A percentile compares a stretch with the other conserved stretches of the same genome.
These are phyloP conservation scores for Pyricularia pennisetigena DNA, from an alignment of 2,329 filamentous ascomycete species.

Conservation along the genomic window DNA sequence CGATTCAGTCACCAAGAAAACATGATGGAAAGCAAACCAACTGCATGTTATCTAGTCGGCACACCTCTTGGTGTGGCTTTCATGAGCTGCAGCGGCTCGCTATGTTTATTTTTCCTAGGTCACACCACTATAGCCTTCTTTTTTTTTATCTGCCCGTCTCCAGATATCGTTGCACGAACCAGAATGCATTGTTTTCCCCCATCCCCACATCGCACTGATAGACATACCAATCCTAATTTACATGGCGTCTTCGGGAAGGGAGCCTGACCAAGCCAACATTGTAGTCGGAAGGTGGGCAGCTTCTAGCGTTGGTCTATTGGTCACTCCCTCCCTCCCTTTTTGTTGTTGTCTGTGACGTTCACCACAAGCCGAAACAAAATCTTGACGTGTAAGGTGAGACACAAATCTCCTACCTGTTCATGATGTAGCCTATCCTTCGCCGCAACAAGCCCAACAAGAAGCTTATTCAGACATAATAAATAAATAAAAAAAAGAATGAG, in stretches of 20 bases:
- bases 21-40: neutral
- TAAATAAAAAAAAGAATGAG: too few relatives aligned
- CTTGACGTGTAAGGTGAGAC: neutral
- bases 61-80: neutral
- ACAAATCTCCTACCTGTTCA: too few relatives aligned
- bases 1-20: neutral
- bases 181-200: neutral
- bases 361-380: neutral
- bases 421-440: neutral
- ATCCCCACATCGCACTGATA: neutral
- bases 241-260: neutral
- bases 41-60: neutral
- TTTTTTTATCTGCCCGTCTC: neutral
- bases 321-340: too few relatives aligned
- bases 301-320: neutral
- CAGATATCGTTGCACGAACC: neutral
- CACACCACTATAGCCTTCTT: neutral
- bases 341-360: neutral
- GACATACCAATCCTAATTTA: neutral
- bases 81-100: neutral
- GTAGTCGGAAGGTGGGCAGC: neutral
- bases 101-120: neutral
- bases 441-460: neutral
- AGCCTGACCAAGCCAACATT: neutral
- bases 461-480: neutral